These are phyloP conservation scores for Saturnispora sanitii DNA, from an alignment of 805 yeast species.

Conservation along the genomic window DNA sequence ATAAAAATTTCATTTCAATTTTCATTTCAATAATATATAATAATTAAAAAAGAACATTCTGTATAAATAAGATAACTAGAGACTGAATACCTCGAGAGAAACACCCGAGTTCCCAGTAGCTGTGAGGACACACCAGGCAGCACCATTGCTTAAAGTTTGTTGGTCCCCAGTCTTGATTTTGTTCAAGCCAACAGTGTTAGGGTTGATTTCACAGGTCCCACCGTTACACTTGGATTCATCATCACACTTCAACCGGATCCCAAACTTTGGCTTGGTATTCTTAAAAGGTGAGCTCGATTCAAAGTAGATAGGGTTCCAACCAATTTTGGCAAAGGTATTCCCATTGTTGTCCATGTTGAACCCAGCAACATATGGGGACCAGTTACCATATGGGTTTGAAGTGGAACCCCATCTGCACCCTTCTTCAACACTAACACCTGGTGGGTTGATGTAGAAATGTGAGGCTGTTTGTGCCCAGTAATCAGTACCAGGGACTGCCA, in stretches of 20 bases:
- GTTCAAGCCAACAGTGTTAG: conserved; percentile 51
- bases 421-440: conserved; percentile 66
- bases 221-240: conserved; percentile 63
- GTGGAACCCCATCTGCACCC: conserved; percentile 81
- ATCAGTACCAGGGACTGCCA: conserved; percentile 79
- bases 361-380: conserved; percentile 93
- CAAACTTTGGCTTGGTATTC: conserved; percentile 50
- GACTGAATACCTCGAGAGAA: conserved; percentile 58
- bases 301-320: conserved; percentile 83
- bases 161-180: conserved; percentile 33
- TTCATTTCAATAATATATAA: too few species aligned
- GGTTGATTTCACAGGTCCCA: conserved; percentile 75
- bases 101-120: conserved; percentile 57
- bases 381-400: conserved; percentile 66
- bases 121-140: conserved; percentile 76
- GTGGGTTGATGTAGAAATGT: conserved; percentile 76
- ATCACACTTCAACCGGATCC: conserved; percentile 66
- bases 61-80: conserved; percentile 4
- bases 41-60: not conserved
- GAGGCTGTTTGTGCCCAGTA: conserved; percentile 85
- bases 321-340: conserved; percentile 72
- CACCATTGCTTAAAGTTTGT: conserved; percentile 35
- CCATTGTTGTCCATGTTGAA: conserved; percentile 67
- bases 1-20: not conserved
- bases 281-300: conserved; percentile 49